These are phyloP conservation scores for Andrographis paniculata DNA, from an alignment of 305 asterid species.

Conservation along the genomic window DNA sequence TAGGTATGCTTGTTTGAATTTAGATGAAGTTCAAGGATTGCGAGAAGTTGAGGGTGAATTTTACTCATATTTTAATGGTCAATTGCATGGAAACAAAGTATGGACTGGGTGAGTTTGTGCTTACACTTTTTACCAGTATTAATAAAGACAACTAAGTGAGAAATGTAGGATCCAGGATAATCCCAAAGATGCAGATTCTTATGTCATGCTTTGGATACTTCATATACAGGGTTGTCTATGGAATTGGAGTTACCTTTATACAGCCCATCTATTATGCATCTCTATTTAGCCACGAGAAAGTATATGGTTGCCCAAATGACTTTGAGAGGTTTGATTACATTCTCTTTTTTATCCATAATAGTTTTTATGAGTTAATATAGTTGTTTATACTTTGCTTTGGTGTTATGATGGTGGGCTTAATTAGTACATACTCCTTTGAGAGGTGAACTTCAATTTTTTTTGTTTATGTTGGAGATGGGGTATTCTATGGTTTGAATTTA, in stretches of 20 bases:
- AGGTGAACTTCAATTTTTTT: no score
- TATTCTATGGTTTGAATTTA: no score
- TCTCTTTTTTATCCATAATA: constrained; percentile 7
- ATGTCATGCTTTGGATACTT: constrained; percentile 23
- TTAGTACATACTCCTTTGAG: no score
- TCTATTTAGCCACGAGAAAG: constrained; percentile 47
- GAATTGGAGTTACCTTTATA: constrained; percentile 78
- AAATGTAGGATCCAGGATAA: constrained; percentile 4
- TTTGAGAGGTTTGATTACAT: constrained; percentile 54
- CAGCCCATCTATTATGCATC: constrained; percentile 65
- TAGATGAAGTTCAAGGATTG: constrained; percentile 59
- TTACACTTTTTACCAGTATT: constrained; percentile 1
- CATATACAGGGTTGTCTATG: constrained; percentile 55
- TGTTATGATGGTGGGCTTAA: no score
- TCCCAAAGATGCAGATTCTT: constrained; percentile 9
- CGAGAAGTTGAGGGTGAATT: constrained; percentile 56
- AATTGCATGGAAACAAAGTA: constrained; percentile 56
- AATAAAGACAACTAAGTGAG: constrained; percentile 5
- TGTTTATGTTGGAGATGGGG: no score
- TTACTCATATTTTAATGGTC: constrained; percentile 66
- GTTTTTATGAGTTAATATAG: constrained; percentile 13
- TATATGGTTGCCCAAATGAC: constrained; percentile 65
- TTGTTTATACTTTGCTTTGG: constrained; percentile 11
- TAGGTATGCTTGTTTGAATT: constrained; percentile 57
- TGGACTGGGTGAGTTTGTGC: constrained; percentile 78